A percentile compares a stretch with the other conserved stretches of the same genome.
Evolutionary conservation across 352 stramenopile genomes (phyloP).

Genomic region (Globisporangium canariense): DNA sequence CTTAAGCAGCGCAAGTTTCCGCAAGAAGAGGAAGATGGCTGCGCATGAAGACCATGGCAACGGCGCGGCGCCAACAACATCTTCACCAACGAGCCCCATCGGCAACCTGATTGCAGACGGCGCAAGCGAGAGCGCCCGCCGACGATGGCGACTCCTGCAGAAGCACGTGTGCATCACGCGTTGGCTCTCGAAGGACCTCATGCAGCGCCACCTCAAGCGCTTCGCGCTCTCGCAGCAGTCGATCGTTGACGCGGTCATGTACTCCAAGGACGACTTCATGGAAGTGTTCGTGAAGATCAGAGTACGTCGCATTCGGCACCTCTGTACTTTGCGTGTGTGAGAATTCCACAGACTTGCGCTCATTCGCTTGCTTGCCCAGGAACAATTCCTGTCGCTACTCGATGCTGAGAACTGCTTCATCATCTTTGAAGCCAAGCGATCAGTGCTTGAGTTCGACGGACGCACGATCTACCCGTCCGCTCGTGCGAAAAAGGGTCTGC

Average conservation of each 20-base stretch:
- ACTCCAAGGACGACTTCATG: slow-evolving; percentile 42
- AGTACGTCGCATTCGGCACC: neutral
- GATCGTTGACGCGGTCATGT: slow-evolving; percentile 46
- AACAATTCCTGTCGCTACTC: slow-evolving; percentile 62
- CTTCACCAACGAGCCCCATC: neutral
- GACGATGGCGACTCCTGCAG: slow-evolving; percentile 55
- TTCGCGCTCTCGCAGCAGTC: slow-evolving; percentile 50
- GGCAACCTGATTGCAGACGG: slow-evolving; percentile 7
- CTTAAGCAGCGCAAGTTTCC: neutral
- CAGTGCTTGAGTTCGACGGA: slow-evolving; percentile 59
- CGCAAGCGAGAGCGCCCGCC: slow-evolving; percentile 30
- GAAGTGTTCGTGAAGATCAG: slow-evolving; percentile 54
- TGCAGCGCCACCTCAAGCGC: slow-evolving; percentile 38
- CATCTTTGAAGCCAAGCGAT: slow-evolving; percentile 48
- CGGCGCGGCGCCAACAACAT: neutral
- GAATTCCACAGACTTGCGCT: neutral
- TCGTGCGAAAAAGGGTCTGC: slow-evolving; percentile 26
- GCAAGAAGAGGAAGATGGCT: slow-evolving; percentile 20
- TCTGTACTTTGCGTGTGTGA: too few relatives aligned
- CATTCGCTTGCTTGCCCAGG: slow-evolving; percentile 1
- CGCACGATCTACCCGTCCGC: slow-evolving; percentile 39
- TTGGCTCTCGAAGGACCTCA: slow-evolving; percentile 54
- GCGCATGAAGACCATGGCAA: neutral
- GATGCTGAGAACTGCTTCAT: slow-evolving; percentile 64
- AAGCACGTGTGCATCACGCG: slow-evolving; percentile 64